Percentiles rank a stretch among this genome's conserved stretches.
phyloP scores from a whole-genome alignment of 441 rosid species.

The Adansonia grandidieri region DNA sequence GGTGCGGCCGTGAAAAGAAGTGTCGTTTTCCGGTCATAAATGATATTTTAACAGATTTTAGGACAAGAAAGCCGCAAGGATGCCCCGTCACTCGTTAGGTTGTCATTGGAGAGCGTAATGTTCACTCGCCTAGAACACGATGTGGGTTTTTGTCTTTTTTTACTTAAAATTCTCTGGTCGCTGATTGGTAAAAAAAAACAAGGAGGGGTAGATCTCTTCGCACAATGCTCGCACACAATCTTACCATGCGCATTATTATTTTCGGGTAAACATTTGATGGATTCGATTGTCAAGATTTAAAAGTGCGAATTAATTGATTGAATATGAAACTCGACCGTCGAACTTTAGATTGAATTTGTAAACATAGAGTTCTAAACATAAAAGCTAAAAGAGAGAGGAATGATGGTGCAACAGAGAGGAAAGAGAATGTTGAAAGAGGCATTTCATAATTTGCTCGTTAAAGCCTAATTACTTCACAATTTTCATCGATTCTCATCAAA shows the following conservation, averaged over 20 bases:
- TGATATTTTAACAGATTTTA: constrained; percentile 30
- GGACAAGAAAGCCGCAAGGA: not conserved
- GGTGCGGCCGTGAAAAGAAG: not conserved
- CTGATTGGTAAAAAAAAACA: constrained; percentile 33
- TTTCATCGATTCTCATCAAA: not conserved
- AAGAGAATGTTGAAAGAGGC: not conserved
- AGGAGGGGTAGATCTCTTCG: constrained; percentile 22
- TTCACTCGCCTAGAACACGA: constrained; percentile 27
- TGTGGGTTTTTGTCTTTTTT: constrained; percentile 21
- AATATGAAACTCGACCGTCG: no score
- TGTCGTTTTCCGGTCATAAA: constrained; percentile 20
- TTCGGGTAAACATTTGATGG: no score
- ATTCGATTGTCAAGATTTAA: no score
- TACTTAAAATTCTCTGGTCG: constrained; percentile 30
- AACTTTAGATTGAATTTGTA: no score
- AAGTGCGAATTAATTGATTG: no score
- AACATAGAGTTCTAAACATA: no score
- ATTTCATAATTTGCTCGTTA: not conserved
- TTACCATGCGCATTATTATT: constrained; percentile 7
- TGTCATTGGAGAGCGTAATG: constrained; percentile 31
- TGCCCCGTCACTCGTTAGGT: constrained; percentile 24
- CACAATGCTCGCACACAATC: constrained; percentile 6
- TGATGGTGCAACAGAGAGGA: not conserved
- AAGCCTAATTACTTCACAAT: not conserved
- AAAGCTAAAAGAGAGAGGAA: not conserved